Conservation (phyloP, 1,139 yeast species). For the Candida smagusa region DNA sequence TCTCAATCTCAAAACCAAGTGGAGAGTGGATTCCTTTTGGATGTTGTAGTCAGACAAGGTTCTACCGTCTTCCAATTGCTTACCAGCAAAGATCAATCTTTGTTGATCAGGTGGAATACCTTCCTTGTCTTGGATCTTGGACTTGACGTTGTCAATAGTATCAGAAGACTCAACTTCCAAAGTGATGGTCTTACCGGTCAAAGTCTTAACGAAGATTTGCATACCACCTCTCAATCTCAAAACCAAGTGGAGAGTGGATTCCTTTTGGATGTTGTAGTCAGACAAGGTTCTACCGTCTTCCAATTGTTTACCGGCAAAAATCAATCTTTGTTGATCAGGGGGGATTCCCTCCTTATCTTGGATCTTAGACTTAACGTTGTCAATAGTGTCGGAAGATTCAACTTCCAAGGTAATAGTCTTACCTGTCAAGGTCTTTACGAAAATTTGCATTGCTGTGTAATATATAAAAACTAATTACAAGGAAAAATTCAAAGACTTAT, state of each 20-base stretch:
- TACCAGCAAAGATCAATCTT: slow-evolving; percentile 57
- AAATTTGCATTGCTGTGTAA: slow-evolving; percentile 23
- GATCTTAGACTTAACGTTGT: slow-evolving; percentile 55
- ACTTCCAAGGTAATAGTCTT: slow-evolving; percentile 70
- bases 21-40: slow-evolving; percentile 89
- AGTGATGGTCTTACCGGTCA: slow-evolving; percentile 71
- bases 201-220: slow-evolving; percentile 48
- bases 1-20: slow-evolving; percentile 80
- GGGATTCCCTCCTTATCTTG: slow-evolving; percentile 55
- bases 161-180: slow-evolving; percentile 71
- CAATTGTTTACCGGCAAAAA: slow-evolving; percentile 58
- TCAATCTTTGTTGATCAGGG: slow-evolving; percentile 54
- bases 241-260: slow-evolving; percentile 45
- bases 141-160: slow-evolving; percentile 63
- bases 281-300: slow-evolving; percentile 68
- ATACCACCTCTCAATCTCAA: slow-evolving; percentile 29
- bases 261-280: slow-evolving; percentile 63
- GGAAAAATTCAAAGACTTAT: too few relatives aligned
- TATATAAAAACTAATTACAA: neutral
- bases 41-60: slow-evolving; percentile 77
- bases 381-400: slow-evolving; percentile 74
- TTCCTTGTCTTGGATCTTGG: slow-evolving; percentile 53
- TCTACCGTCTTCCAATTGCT: slow-evolving; percentile 65
- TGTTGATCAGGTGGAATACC: slow-evolving; percentile 55
- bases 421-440: slow-evolving; percentile 62